These are phyloP conservation scores for Symbiodinium natans DNA, from an alignment of 73 alveolate genomes.

Conservation along the genomic window DNA sequence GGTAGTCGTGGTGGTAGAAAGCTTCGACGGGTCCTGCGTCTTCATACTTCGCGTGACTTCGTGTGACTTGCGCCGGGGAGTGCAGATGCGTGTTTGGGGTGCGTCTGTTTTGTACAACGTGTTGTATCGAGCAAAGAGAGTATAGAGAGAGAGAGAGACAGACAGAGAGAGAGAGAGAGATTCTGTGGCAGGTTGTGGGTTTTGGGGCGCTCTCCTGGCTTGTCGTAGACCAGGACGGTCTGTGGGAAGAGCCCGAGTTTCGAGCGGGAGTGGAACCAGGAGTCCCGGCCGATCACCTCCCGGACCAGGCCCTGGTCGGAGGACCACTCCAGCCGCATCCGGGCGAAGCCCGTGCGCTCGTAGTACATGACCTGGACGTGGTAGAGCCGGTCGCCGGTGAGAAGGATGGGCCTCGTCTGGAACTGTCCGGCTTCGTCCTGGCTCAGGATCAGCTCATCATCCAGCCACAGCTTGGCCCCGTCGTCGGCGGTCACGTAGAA, in stretches of 20 bases:
- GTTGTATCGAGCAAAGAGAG: no score
- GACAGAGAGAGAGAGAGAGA: background rate
- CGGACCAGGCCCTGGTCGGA: constrained; percentile 53
- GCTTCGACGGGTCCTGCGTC: constrained; percentile 80
- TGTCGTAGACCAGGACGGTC: constrained; percentile 65
- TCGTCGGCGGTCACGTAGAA: constrained; percentile 97
- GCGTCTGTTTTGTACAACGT: no score
- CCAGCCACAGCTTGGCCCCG: constrained; percentile 96
- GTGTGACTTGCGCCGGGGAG: no score
- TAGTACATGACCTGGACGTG: constrained; percentile 87
- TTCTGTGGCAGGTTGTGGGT: background rate
- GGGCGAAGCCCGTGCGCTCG: constrained; percentile 87
- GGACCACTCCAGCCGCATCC: constrained; percentile 84
- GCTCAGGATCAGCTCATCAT: constrained; percentile 95
- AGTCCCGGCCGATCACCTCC: constrained; percentile 56
- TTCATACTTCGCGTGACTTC: no score
- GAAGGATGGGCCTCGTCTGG: constrained; percentile 46
- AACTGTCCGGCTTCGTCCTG: constrained; percentile 65
- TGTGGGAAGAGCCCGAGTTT: constrained; percentile 67
- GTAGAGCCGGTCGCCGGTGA: constrained; percentile 49
- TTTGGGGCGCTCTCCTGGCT: constrained; percentile 8
- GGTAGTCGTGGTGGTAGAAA: constrained; percentile 78
- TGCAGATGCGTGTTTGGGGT: no score
- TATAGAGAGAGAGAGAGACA: background rate
- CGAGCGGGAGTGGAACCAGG: constrained; percentile 59